A percentile compares a stretch with the other conserved stretches of the same genome.
phyloP scores from a whole-genome alignment of 345 rosid species.

The Passiflora organensis region DNA sequence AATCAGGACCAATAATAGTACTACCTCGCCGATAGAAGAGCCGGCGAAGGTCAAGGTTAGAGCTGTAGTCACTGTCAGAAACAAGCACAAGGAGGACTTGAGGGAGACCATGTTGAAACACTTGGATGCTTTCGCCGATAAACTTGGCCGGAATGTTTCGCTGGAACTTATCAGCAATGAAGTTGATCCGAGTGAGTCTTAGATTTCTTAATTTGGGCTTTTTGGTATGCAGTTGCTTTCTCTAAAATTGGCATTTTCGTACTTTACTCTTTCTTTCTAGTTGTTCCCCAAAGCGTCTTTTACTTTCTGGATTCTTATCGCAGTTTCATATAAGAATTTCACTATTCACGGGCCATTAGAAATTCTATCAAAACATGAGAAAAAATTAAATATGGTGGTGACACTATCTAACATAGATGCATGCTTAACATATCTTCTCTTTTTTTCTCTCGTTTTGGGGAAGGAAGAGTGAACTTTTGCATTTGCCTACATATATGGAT shows the following conservation, averaged over 20 bases:
- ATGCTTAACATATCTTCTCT: not conserved
- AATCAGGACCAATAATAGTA: conserved; percentile 29
- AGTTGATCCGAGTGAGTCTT: conserved; percentile 74
- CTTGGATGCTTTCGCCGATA: conserved; percentile 66
- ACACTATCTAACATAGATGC: no score
- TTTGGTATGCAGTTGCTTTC: not conserved
- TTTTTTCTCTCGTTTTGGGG: not conserved
- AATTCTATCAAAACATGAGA: not conserved
- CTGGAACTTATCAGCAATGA: conserved; percentile 80
- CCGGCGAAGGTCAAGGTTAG: conserved; percentile 64
- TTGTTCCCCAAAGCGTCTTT: not conserved
- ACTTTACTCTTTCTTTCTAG: no score
- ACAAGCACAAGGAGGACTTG: conserved; percentile 74
- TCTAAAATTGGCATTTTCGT: no score
- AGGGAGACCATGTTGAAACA: conserved; percentile 69
- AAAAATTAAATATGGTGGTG: not conserved
- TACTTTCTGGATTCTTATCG: not conserved
- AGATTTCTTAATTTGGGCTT: not conserved
- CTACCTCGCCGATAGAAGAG: conserved; percentile 17
- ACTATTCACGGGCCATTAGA: not conserved
- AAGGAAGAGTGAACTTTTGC: no score
- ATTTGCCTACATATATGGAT: not conserved
- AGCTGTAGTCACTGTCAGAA: conserved; percentile 70
- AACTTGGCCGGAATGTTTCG: conserved; percentile 72
- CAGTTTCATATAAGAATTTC: not conserved